Evolutionary conservation across 805 yeast species (phyloP).

Genomic region (Scheffersomyces stipitis): DNA sequence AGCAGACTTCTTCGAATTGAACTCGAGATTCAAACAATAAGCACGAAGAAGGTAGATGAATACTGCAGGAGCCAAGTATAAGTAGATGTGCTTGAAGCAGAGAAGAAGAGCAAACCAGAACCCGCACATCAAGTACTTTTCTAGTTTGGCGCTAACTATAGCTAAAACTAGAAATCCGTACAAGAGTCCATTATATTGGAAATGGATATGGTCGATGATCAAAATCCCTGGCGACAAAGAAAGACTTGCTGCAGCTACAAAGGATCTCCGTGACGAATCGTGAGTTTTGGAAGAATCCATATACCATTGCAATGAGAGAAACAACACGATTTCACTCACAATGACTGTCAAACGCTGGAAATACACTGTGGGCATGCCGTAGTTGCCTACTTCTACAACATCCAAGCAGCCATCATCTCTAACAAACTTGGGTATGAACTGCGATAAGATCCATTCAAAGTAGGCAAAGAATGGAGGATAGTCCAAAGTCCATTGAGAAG

Average conservation of each 20-base stretch:
- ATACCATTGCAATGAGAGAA: conserved; percentile 68
- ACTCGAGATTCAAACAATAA: conserved; percentile 57
- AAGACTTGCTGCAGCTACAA: conserved; percentile 78
- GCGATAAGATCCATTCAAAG: conserved; percentile 81
- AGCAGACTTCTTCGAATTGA: conserved; percentile 21
- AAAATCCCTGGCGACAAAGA: conserved; percentile 87
- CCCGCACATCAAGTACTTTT: conserved; percentile 59
- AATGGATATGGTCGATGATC: conserved; percentile 92
- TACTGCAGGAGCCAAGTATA: conserved; percentile 93
- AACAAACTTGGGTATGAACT: conserved; percentile 64
- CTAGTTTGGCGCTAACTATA: conserved; percentile 65
- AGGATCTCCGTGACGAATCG: conserved; percentile 48
- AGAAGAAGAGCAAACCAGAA: conserved; percentile 70
- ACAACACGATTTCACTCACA: conserved; percentile 68
- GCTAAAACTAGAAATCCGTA: conserved; percentile 79
- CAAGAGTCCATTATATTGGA: conserved; percentile 94
- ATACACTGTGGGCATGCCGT: conserved; percentile 75
- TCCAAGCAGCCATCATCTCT: conserved; percentile 75
- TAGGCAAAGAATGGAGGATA: conserved; percentile 98
- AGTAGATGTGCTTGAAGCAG: conserved; percentile 92
- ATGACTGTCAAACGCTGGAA: conserved; percentile 86
- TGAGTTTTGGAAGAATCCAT: conserved; percentile 50
- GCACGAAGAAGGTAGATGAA: conserved; percentile 74
- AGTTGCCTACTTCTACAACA: conserved; percentile 61
- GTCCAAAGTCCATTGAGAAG: conserved; percentile 91